Conservation (phyloP, 352 stramenopile species). For the Phytophthora kernoviae region DNA sequence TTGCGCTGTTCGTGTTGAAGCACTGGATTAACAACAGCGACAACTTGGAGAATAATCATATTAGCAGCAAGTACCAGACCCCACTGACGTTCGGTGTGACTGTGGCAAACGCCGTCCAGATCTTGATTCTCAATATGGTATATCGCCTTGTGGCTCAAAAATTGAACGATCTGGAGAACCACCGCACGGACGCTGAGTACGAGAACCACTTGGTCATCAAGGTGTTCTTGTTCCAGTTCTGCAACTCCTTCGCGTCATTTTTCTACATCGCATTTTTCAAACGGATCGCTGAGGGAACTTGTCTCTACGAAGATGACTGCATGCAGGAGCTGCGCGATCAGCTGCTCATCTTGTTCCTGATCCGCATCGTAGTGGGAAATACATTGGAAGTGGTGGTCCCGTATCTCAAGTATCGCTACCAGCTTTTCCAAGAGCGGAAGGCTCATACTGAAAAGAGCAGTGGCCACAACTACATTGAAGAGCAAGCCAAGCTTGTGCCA, state of each 20-base stretch:
- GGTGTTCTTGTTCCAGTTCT: conserved; percentile 98
- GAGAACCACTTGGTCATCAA: conserved; percentile 96
- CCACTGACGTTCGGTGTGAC: conserved; percentile 56
- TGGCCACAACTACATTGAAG: conserved; percentile 83
- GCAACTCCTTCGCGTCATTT: conserved; percentile 97
- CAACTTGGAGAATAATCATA: conserved; percentile 32
- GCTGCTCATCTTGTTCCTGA: conserved; percentile 91
- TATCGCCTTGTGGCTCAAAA: conserved; percentile 91
- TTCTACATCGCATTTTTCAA: conserved; percentile 95
- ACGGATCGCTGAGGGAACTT: conserved; percentile 60
- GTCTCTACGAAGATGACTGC: conserved; percentile 76
- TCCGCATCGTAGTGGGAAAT: conserved; percentile 93
- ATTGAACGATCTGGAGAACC: conserved; percentile 95
- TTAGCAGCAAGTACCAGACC: conserved; percentile 46
- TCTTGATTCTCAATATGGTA: conserved; percentile 93
- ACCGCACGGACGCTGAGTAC: conserved; percentile 90
- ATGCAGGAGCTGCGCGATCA: conserved; percentile 92
- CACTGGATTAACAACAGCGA: conserved; percentile 67
- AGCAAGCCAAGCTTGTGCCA: conserved; percentile 79
- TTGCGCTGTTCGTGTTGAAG: conserved; percentile 80
- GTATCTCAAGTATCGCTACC: conserved; percentile 79
- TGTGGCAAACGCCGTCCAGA: conserved; percentile 85
- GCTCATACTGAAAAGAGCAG: conserved; percentile 30
- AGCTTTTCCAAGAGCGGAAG: conserved; percentile 60
- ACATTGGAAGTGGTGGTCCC: conserved; percentile 88